Evolutionary conservation across 108 stramenopile genomes (phyloP), one percentile per base, ranked within the genome.

Genomic region (Cyclotella choctawhatcheeana): DNA sequence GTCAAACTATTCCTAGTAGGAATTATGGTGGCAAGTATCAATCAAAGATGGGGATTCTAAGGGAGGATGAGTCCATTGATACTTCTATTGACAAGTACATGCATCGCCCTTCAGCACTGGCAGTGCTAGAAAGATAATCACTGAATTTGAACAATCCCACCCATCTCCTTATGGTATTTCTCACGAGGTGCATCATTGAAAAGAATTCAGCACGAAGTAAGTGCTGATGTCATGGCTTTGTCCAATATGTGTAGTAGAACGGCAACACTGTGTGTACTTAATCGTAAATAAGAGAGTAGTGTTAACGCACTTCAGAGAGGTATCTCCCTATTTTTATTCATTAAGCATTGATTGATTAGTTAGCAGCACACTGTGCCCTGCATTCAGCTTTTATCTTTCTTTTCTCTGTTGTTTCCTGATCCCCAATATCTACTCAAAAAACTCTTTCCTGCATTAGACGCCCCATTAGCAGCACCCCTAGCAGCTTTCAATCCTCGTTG

Each of bases 391-490:
- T n/a, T n/a, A n/a, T n/a, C 65, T 27, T 64, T 73, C 43, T 64
- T 74, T 51, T 47, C 35, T 48, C 53, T 64, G 34, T 30, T 59
- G 1, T 58, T 75, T 17, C 77, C 77, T 2, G 53, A 47, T 43
- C 71, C 64, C 80, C 80, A 81, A 52, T 66, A 71, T 18, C 35
- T 81, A 3, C 80, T 76, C 18, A 76, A 77, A 34, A 81, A 77
- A 58, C 70, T 81, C 35, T 48, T 71, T 8, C 80, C 76, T 17
- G 70, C 80, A 69, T 65, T 81, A n/a, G 78, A 72, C 5, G 80
- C 80, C 50, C 44, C 75, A 33, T 76, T 81, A 25, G 80, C 80
- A 26, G 75, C 80, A 0, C 62, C 80, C 35, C 71, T 64, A n/a
- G 76, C 80, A n/a, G 47, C 80, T 48, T 69, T 69, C 33, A 81